phyloP scores from a whole-genome alignment of 129 eudicot genomes.

The Centrapalus pauciflorus region DNA sequence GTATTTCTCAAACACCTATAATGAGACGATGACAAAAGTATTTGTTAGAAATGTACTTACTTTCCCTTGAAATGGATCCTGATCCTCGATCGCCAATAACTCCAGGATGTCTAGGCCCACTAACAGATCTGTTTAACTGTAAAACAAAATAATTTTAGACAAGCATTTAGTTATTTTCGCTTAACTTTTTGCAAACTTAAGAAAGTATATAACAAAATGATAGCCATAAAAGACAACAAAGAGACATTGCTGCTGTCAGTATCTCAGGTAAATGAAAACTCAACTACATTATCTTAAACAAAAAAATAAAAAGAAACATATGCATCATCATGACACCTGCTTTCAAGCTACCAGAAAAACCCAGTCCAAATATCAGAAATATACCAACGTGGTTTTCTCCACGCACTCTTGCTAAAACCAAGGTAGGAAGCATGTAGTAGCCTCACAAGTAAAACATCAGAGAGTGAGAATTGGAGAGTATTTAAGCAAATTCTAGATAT shows the following conservation, averaged over 20 bases:
- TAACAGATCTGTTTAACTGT: conserved; percentile 77
- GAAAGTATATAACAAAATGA: not conserved
- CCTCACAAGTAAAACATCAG: no score
- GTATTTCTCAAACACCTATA: not conserved
- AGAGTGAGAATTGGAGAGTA: no score
- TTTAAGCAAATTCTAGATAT: no score
- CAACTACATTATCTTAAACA: not conserved
- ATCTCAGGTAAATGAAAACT: not conserved
- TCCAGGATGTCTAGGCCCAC: conserved; percentile 87
- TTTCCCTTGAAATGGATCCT: conserved; percentile 87
- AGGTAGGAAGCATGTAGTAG: no score
- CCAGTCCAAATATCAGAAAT: not conserved
- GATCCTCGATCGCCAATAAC: conserved; percentile 91
- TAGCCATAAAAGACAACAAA: not conserved
- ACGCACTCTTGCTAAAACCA: no score
- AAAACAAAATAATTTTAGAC: not conserved
- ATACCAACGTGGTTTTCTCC: no score
- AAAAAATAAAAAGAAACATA: not conserved
- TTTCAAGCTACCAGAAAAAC: no score
- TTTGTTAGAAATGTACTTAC: conserved; percentile 38
- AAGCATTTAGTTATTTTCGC: not conserved
- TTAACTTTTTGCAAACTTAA: not conserved
- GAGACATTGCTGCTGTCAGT: not conserved
- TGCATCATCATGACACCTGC: not conserved
- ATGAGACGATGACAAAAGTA: conserved; percentile 1